These are phyloP conservation scores for Pisolithus albus DNA, from an alignment of 768 basidiomycete genomes.

Conservation along the genomic window DNA sequence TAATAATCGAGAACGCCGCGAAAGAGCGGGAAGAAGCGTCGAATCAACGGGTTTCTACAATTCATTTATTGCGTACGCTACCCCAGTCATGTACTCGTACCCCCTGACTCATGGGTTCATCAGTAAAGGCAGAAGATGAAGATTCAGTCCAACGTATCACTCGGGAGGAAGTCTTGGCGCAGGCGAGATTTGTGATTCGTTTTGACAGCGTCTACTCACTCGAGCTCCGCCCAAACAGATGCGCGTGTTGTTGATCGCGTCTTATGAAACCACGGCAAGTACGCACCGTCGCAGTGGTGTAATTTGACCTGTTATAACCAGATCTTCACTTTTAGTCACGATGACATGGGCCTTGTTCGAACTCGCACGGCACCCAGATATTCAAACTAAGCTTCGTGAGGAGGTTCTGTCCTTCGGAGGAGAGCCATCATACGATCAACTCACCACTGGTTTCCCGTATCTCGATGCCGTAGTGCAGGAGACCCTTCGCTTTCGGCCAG, in stretches of 20 bases:
- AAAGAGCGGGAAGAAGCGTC: slow-evolving; percentile 11
- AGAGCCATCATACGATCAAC: slow-evolving; percentile 51
- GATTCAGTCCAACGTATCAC: slow-evolving; percentile 21
- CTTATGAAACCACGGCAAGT: slow-evolving; percentile 19
- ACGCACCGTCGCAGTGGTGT: not conserved
- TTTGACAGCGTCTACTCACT: not conserved
- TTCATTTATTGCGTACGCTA: too few relatives aligned
- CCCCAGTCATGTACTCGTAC: too few relatives aligned
- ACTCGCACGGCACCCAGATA: slow-evolving; percentile 37
- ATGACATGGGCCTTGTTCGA: slow-evolving; percentile 50
- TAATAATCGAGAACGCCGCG: too few relatives aligned
- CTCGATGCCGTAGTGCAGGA: slow-evolving; percentile 47
- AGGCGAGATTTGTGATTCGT: slow-evolving; percentile 2
- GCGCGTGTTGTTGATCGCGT: slow-evolving; percentile 13
- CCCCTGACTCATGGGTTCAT: not conserved
- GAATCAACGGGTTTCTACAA: too few relatives aligned
- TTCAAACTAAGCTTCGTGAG: slow-evolving; percentile 42
- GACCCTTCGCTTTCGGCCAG: slow-evolving; percentile 37
- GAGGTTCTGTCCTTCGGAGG: slow-evolving; percentile 38
- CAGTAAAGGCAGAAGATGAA: slow-evolving; percentile 32
- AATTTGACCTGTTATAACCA: too few relatives aligned
- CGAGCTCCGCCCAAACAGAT: slow-evolving; percentile 5
- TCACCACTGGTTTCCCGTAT: slow-evolving; percentile 43
- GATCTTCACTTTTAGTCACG: slow-evolving; percentile 2
- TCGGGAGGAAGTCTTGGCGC: slow-evolving; percentile 22